These are phyloP conservation scores for Misopates orontium DNA, from an alignment of 257 asterid genomes.

Conservation along the genomic window DNA sequence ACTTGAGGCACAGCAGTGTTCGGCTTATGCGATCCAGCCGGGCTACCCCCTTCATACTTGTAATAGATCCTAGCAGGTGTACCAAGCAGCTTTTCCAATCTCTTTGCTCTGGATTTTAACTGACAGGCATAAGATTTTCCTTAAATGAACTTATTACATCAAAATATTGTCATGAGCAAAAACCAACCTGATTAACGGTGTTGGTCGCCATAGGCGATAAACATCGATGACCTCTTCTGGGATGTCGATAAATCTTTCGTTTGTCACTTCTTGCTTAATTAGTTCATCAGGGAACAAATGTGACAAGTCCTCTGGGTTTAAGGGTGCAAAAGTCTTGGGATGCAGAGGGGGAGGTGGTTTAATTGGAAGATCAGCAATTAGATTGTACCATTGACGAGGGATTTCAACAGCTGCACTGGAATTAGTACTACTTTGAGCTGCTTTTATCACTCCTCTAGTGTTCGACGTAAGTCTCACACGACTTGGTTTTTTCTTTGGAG, in stretches of 20 bases:
- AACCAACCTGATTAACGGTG: slow-evolving; percentile 83
- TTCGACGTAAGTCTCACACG: slow-evolving; percentile 34
- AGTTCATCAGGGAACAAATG: slow-evolving; percentile 80
- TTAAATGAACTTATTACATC: neutral
- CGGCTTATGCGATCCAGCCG: slow-evolving; percentile 93
- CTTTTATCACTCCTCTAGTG: slow-evolving; percentile 31
- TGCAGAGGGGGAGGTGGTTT: slow-evolving; percentile 83
- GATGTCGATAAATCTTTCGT: slow-evolving; percentile 66
- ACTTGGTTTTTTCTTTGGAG: slow-evolving; percentile 32
- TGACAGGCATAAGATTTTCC: slow-evolving; percentile 28
- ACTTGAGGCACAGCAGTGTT: slow-evolving; percentile 94
- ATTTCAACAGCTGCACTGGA: slow-evolving; percentile 41
- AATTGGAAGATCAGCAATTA: slow-evolving; percentile 73
- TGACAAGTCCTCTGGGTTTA: slow-evolving; percentile 73
- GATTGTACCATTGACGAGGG: slow-evolving; percentile 82
- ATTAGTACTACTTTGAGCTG: slow-evolving; percentile 25
- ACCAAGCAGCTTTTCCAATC: slow-evolving; percentile 80
- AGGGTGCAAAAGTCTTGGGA: slow-evolving; percentile 70
- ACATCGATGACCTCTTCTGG: slow-evolving; percentile 84
- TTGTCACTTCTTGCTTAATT: slow-evolving; percentile 66
- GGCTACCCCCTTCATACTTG: slow-evolving; percentile 96
- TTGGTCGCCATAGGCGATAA: slow-evolving; percentile 90
- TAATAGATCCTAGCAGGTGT: slow-evolving; percentile 93
- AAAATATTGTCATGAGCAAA: slow-evolving; percentile 1
- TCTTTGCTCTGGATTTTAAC: slow-evolving; percentile 65